A percentile compares a stretch with the other conserved stretches of the same genome.
phyloP scores from a whole-genome alignment of 2,329 filamentous ascomycete genomes.

The Iodosphaeria phyllophila region DNA sequence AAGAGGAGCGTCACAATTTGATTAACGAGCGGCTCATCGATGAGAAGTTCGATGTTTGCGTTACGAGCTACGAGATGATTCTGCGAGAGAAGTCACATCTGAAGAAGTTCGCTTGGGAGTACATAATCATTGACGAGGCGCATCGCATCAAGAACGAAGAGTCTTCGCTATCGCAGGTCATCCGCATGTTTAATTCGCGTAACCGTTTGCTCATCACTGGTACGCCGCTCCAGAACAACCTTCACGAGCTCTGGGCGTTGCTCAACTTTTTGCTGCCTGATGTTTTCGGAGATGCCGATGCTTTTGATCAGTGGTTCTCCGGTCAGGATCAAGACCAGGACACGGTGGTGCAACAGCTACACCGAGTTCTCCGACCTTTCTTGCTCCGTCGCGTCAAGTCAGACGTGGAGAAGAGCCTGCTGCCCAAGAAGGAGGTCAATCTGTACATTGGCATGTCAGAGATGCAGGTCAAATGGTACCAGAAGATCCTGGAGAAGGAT shows the following conservation, averaged over 20 bases:
- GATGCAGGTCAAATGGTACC: slow-evolving; percentile 98
- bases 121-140: slow-evolving; percentile 96
- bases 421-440: slow-evolving; percentile 96
- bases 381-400: slow-evolving; percentile 89
- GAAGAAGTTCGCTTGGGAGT: slow-evolving; percentile 98
- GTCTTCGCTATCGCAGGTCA: slow-evolving; percentile 89
- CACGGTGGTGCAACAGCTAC: slow-evolving; percentile 86
- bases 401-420: slow-evolving; percentile 91
- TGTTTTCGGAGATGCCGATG: slow-evolving; percentile 90
- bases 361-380: slow-evolving; percentile 84
- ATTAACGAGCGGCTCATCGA: slow-evolving; percentile 86
- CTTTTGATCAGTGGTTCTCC: slow-evolving; percentile 97
- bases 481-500: slow-evolving; percentile 97
- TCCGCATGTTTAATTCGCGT: slow-evolving; percentile 86
- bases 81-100: slow-evolving; percentile 83
- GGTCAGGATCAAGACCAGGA: slow-evolving; percentile 82
- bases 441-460: slow-evolving; percentile 96
- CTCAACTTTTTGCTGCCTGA: slow-evolving; percentile 97
- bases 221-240: slow-evolving; percentile 91
- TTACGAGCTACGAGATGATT: slow-evolving; percentile 99
- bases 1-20: slow-evolving; percentile 74
- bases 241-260: slow-evolving; percentile 93
- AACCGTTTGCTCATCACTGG: slow-evolving; percentile 92
- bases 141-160: slow-evolving; percentile 99
- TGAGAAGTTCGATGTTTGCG: slow-evolving; percentile 92